phyloP scores from a whole-genome alignment of 2,329 filamentous ascomycete genomes.

The Sporothrix pallida region DNA sequence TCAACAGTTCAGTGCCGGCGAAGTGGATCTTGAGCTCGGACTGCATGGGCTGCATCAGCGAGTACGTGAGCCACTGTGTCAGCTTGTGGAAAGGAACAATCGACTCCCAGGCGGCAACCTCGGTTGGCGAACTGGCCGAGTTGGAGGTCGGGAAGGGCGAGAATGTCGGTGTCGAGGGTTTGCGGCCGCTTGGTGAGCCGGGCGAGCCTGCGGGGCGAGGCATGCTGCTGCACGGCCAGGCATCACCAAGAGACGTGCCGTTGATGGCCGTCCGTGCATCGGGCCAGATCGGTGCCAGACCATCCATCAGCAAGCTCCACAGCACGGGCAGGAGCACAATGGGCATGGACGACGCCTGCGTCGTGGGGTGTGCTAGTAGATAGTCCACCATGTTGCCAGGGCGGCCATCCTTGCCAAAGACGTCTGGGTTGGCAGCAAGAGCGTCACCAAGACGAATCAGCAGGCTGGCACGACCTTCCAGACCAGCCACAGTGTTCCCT shows the following conservation, averaged over 20 bases:
- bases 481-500: constrained; percentile 79
- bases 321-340: constrained; percentile 86
- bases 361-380: constrained; percentile 88
- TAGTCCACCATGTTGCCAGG: constrained; percentile 97
- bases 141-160: constrained; percentile 53
- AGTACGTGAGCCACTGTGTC: constrained; percentile 94
- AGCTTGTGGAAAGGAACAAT: constrained; percentile 75
- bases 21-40: constrained; percentile 58
- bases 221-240: constrained; percentile 89
- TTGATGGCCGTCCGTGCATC: constrained; percentile 83
- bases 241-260: constrained; percentile 85
- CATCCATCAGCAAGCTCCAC: constrained; percentile 89
- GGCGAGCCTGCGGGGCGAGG: constrained; percentile 54
- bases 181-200: constrained; percentile 12
- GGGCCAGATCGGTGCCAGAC: constrained; percentile 87
- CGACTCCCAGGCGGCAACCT: constrained; percentile 72
- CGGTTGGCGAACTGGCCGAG: constrained; percentile 42
- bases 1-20: constrained; percentile 73
- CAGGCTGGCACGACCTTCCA: constrained; percentile 83
- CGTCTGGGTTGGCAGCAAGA: constrained; percentile 74
- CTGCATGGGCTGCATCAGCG: constrained; percentile 72
- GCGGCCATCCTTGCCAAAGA: constrained; percentile 82
- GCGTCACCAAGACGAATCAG: constrained; percentile 77
- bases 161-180: constrained; percentile 57
- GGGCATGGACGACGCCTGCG: constrained; percentile 84